phyloP scores from a whole-genome alignment of 768 basidiomycete species.

The Filobasidium floriforme region DNA sequence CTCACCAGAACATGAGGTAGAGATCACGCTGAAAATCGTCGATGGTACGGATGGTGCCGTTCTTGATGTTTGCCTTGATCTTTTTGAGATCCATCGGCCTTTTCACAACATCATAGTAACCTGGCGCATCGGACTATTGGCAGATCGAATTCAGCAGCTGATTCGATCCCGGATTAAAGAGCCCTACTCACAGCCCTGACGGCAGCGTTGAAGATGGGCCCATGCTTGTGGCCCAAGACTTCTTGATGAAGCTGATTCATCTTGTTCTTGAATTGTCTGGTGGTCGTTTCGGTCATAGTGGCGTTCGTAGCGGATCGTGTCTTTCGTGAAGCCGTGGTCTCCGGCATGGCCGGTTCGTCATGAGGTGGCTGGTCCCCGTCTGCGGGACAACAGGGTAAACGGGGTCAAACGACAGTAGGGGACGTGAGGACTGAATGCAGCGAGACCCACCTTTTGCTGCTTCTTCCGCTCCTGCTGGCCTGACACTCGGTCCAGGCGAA shows the following conservation, averaged over 20 bases:
- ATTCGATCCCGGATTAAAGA: conserved; percentile 7
- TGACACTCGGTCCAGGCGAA: no score
- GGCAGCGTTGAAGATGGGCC: conserved; percentile 82
- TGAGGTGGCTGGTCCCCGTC: neutral
- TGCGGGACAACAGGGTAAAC: neutral
- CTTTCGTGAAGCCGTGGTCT: neutral
- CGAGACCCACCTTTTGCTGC: no score
- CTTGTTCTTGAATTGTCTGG: conserved; percentile 16
- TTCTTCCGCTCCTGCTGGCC: no score
- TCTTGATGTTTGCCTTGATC: conserved; percentile 75
- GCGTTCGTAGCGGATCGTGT: conserved; percentile 18
- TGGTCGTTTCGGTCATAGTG: conserved; percentile 12
- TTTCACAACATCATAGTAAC: conserved; percentile 84
- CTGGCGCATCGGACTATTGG: conserved; percentile 64
- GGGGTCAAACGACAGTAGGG: no score
- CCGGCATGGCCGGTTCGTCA: neutral
- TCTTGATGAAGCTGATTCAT: conserved; percentile 72
- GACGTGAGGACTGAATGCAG: no score
- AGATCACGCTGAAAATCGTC: conserved; percentile 85
- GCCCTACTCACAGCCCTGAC: conserved; percentile 55
- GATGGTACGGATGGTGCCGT: conserved; percentile 70
- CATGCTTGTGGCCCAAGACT: conserved; percentile 76
- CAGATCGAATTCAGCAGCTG: neutral
- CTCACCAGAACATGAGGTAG: conserved; percentile 75
- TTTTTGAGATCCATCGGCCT: conserved; percentile 95